Conservation (phyloP, 192 early-diverging fungal species). For the Chytriomyces hyalinus region DNA sequence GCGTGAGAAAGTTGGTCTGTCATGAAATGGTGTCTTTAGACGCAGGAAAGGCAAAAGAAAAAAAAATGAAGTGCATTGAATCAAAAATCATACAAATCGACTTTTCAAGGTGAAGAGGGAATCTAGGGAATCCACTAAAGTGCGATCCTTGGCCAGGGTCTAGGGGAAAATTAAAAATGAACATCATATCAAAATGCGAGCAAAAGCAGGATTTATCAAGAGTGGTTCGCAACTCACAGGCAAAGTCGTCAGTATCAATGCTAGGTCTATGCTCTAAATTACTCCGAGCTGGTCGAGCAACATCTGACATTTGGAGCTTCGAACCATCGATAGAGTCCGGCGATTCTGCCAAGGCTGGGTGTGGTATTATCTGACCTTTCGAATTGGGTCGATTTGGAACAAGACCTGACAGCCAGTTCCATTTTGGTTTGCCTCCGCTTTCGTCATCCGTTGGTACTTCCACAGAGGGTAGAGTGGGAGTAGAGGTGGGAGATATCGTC, state of each 20-base stretch:
- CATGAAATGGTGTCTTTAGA: not conserved
- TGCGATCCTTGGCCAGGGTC: constrained; percentile 7
- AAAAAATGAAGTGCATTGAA: not conserved
- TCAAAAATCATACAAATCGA: constrained; percentile 25
- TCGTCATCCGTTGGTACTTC: not conserved
- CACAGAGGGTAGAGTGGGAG: not conserved
- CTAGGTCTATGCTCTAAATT: not conserved
- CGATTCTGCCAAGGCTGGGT: not conserved
- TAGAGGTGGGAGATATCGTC: too few species aligned
- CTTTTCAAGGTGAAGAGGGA: constrained; percentile 37
- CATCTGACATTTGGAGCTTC: not conserved
- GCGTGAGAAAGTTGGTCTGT: constrained; percentile 51
- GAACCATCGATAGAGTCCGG: not conserved
- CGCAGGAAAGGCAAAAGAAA: not conserved
- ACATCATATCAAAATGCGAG: not conserved
- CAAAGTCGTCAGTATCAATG: constrained; percentile 13
- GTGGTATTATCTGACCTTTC: not conserved
- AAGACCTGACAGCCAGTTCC: not conserved
- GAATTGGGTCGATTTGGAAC: not conserved
- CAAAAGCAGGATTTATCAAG: not conserved
- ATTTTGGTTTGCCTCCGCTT: not conserved
- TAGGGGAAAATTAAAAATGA: not conserved
- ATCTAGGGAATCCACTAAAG: constrained; percentile 28
- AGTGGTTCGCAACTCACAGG: constrained; percentile 1
- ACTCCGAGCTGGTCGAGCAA: not conserved